Percentiles rank a stretch among this genome's conserved stretches.
These are phyloP conservation scores for Candida peoriensis DNA, from an alignment of 805 yeast genomes.

Conservation along the genomic window DNA sequence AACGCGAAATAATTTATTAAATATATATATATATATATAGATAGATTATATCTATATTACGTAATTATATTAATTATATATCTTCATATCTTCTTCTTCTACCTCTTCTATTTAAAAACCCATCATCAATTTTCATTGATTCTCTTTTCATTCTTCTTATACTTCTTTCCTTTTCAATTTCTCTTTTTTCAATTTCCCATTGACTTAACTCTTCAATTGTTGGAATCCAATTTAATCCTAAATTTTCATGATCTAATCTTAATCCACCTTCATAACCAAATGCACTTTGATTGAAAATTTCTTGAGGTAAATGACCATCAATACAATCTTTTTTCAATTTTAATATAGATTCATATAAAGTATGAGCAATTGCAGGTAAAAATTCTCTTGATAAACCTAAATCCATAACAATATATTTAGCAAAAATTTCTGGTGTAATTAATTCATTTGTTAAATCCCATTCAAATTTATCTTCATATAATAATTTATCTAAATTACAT, in stretches of 20 bases:
- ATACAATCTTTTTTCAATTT: constrained; percentile 76
- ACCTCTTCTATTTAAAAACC: constrained; percentile 32
- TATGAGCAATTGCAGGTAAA: constrained; percentile 81
- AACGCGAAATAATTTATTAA: no score
- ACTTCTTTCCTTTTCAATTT: constrained; percentile 90
- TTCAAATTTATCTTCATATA: constrained; percentile 89
- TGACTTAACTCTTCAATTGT: constrained; percentile 78
- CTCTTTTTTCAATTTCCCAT: constrained; percentile 92
- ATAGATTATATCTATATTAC: no score
- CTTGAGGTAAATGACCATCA: constrained; percentile 57
- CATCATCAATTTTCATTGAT: constrained; percentile 65
- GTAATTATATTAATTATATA: no score
- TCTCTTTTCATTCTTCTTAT: constrained; percentile 91
- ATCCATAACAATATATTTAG: constrained; percentile 75
- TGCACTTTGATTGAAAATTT: constrained; percentile 53
- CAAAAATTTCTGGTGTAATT: constrained; percentile 70
- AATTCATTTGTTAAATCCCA: constrained; percentile 68
- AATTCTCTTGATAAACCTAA: constrained; percentile 83
- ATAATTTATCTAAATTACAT: constrained; percentile 74
- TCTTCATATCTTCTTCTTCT: constrained; percentile 48
- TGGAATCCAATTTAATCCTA: constrained; percentile 86
- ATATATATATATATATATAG: no score
- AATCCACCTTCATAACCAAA: constrained; percentile 59
- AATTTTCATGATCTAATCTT: constrained; percentile 68
- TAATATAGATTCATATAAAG: constrained; percentile 74